A percentile compares a stretch with the other conserved stretches of the same genome.
Conservation (phyloP, 306 rosid species). For the Macrotyloma uniflorum region DNA sequence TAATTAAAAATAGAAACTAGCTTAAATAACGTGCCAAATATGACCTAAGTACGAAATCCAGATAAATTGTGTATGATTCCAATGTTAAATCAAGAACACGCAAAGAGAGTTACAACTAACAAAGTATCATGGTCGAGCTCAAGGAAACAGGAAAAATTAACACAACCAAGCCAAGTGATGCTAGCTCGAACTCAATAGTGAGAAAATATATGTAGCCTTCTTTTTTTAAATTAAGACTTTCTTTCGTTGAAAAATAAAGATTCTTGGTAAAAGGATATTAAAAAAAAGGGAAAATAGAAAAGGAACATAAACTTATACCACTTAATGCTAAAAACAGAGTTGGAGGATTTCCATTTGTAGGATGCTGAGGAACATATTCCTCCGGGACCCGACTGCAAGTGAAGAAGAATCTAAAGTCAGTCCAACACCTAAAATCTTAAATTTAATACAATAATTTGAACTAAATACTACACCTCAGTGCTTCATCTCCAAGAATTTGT, state of each 20-base stretch:
- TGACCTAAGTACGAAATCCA: background rate
- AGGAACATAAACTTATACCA: constrained; percentile 52
- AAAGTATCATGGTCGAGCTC: too few species aligned
- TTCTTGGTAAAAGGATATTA: too few species aligned
- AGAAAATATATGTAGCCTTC: constrained; percentile 30
- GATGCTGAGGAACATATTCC: constrained; percentile 85
- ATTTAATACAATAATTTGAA: constrained; percentile 26
- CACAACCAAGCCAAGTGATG: constrained; percentile 12
- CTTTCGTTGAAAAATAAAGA: too few species aligned
- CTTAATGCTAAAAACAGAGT: constrained; percentile 71
- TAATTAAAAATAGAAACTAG: too few species aligned
- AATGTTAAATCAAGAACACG: constrained; percentile 8
- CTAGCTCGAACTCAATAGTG: constrained; percentile 32
- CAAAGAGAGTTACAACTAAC: background rate
- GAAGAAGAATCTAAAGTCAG: constrained; percentile 40
- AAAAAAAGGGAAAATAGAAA: constrained; percentile 13
- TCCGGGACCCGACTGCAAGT: constrained; percentile 83
- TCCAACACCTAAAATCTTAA: constrained; percentile 8
- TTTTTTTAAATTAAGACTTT: background rate
- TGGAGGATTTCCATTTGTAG: constrained; percentile 96
- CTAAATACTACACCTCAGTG: constrained; percentile 72
- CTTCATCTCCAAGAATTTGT: constrained; percentile 95
- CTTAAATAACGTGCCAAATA: too few species aligned
- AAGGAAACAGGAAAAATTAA: constrained; percentile 32
- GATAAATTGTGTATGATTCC: background rate